Base-by-base conservation (phyloP, 805 yeast genomes). In the Saccharomyces cerevisiae region DNA sequence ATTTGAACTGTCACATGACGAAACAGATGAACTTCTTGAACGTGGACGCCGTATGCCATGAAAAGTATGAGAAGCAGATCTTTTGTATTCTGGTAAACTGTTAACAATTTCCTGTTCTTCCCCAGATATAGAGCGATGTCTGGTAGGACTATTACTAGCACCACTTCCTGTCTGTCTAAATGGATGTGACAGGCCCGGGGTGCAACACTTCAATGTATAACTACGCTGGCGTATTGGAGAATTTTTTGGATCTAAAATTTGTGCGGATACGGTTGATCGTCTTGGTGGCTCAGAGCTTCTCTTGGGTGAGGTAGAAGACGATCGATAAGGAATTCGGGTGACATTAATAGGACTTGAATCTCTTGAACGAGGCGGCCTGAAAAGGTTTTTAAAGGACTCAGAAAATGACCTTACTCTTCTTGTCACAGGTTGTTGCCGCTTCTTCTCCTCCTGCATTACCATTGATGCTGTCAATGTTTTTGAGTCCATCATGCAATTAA, bases 321-420 rank as follows among this genome's bases (percentile, higher is more conserved):
- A 36, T 2, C 43, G 43, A 36, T 36, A 36, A 17, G 43, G 43
- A 17, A 36, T 11, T 36, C 22, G 2, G 24, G 43, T 36, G 43
- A n/a, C 43, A 17, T 36, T 36, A 36, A 10, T 6, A 36, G 43
- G 43, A 21, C 43, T 36, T 17, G 24, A 2, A 6, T 24, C 22
- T 36, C 43, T 36, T 36, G 22, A 36, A 36, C 9, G 43, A 17
- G 50, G 26, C 9, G 46, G 47, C 22, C 56, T 60, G 51, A 65
- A 65, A 17, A 65, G 53, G 27, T 60, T 63, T 48, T 62, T 63
- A n/a, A 65, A 51, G 6, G 69, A 63, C 51, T 59, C 62, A 17
- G 69, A 59, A n/a, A 65, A 43, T 3, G 69, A 63, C 48, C 66
- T 59, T 3, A 58, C 53, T 50, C 67, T 59, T 27, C 59, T 59